Evolutionary conservation across 192 early-diverging fungal genomes (phyloP), one percentile per base, ranked within the genome.

Genomic region (Lunasporangiospora selenospora): DNA sequence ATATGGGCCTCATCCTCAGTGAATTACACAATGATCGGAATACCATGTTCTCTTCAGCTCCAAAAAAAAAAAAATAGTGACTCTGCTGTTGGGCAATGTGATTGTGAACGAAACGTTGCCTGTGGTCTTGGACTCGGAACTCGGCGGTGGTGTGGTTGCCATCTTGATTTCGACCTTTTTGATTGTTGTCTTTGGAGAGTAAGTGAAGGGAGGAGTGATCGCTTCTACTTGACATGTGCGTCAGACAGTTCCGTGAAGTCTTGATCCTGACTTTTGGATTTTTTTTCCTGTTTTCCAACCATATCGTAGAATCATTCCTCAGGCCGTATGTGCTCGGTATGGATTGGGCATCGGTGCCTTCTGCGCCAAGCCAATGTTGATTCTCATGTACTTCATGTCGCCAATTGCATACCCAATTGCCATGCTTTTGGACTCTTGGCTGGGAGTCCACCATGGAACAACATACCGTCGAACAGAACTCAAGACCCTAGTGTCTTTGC

Each of bases 141-240:
- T 88, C 29, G 89, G 89, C 12, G 90, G 90, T 39, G 95, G 93
- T 1, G 79, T 89, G 47, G 83, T 84, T 19, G 97, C 96, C 24
- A 88, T 99, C 19, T 62, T 98, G 5, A 85, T 91, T 15, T 96
- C 95, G 6, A 97, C 94, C 2, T 86, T 84, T 0, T 75, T 95
- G 36, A 93, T 99, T 60, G 92, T 99, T 11, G 60, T 98, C 36
- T 99, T 99, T 84, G 97, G 97, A 58, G 97, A 99, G 85, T 81
- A 80, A 75, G 83, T 78, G 24, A n/a, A n/a, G n/a, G n/a, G n/a
- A n/a, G n/a, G n/a, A n/a, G n/a, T n/a, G n/a, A n/a, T 3, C 15
- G 29, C 10, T 45, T 51, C 39, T 40, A 40, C n/a, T 55, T 12
- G 9, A 41, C 12, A 23, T 36, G 38, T 19, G 13, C 2, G 18